phyloP scores from a whole-genome alignment of 2,329 filamentous ascomycete species.

The Cordyceps javanica region DNA sequence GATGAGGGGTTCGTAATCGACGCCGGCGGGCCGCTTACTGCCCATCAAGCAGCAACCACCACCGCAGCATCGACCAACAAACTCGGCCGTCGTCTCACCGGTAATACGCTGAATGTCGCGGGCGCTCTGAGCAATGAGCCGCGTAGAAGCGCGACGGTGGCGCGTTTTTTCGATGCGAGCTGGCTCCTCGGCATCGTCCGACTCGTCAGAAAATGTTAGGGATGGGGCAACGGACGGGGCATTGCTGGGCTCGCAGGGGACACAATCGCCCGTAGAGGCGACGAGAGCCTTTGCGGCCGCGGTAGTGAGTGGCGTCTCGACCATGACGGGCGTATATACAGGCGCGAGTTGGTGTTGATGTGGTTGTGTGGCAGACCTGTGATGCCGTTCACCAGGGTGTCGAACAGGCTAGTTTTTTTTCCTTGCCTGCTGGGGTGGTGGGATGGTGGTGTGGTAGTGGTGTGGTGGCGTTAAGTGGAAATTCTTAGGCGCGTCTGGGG shows the following conservation, averaged over 20 bases:
- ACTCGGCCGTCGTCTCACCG: slow-evolving; percentile 55
- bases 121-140: slow-evolving; percentile 58
- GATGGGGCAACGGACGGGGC: slow-evolving; percentile 50
- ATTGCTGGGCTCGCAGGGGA: slow-evolving; percentile 38
- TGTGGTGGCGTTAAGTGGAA: slow-evolving; percentile 11
- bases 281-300: slow-evolving; percentile 33
- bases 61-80: slow-evolving; percentile 58
- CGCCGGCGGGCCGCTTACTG: slow-evolving; percentile 35
- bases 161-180: slow-evolving; percentile 39
- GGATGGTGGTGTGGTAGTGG: slow-evolving; percentile 7
- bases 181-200: slow-evolving; percentile 51
- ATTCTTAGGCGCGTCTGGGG: slow-evolving; percentile 7
- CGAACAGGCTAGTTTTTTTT: slow-evolving; percentile 4
- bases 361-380: neutral
- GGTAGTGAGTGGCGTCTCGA: slow-evolving; percentile 19
- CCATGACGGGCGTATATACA: slow-evolving; percentile 22
- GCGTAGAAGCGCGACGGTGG: slow-evolving; percentile 61
- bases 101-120: slow-evolving; percentile 58
- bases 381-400: neutral
- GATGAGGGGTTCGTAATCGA: slow-evolving; percentile 47
- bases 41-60: slow-evolving; percentile 56
- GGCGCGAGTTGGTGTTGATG: neutral
- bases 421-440: neutral
- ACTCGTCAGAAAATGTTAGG: slow-evolving; percentile 57
- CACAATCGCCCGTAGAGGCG: slow-evolving; percentile 34